phyloP scores from a whole-genome alignment of 805 yeast species.

The Ogataea nitratoaversa region DNA sequence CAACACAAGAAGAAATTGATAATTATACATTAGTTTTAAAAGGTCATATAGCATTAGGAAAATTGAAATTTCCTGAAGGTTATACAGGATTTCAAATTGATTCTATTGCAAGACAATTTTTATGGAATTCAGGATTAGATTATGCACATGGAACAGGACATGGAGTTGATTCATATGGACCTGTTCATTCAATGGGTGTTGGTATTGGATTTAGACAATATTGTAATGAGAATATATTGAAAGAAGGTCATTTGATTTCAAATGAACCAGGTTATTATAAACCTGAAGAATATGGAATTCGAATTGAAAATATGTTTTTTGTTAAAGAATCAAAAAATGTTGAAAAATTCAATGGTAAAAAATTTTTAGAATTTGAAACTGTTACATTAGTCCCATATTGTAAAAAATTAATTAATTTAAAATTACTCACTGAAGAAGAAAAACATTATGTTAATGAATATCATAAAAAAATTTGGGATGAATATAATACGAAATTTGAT shows the following conservation, averaged over 20 bases:
- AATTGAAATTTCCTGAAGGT: conserved; percentile 49
- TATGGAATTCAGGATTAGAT: conserved; percentile 55
- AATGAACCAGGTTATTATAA: conserved; percentile 64
- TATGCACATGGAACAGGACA: conserved; percentile 65
- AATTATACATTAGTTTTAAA: conserved; percentile 56
- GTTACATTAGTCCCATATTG: conserved; percentile 58
- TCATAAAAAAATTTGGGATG: conserved; percentile 44
- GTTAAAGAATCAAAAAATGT: conserved; percentile 37
- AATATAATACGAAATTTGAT: conserved; percentile 35
- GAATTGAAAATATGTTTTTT: conserved; percentile 49
- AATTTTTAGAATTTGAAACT: conserved; percentile 50
- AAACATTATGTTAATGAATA: conserved; percentile 46
- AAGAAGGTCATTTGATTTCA: conserved; percentile 52
- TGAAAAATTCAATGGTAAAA: conserved; percentile 33
- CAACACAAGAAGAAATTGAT: conserved; percentile 40
- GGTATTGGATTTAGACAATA: conserved; percentile 55
- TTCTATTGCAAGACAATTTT: conserved; percentile 52
- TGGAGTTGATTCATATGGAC: conserved; percentile 58
- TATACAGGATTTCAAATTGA: conserved; percentile 53
- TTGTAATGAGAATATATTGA: conserved; percentile 40
- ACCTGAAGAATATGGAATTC: conserved; percentile 55
- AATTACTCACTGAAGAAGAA: conserved; percentile 43
- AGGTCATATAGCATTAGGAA: conserved; percentile 50
- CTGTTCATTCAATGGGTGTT: conserved; percentile 62
- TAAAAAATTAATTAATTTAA: conserved; percentile 43